Evolutionary conservation across 2,329 filamentous ascomycete genomes (phyloP), one percentile per base, ranked within the genome.

Genomic region (Exophiala sideris): DNA sequence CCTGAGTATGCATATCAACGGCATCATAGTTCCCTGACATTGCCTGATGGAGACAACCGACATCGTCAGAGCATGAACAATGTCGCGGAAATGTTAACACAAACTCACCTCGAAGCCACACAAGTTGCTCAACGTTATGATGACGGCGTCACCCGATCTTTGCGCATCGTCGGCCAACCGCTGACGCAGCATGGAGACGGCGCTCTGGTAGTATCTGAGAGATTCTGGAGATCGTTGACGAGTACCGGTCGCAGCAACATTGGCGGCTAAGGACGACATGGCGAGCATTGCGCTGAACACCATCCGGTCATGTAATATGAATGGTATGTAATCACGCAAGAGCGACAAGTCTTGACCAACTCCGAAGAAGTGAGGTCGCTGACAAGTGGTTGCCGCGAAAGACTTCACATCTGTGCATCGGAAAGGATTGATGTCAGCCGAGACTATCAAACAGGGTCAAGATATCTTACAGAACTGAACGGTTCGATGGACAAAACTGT

Each of bases 1-100:
- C 54, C n/a, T 40, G 48, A 6, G 54, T 56, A 29, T 56, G 54
- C 54, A 56, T 52, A 14, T 56, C 54, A n/a, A 56, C 48, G 2
- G 39, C 54, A 24, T 52, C 54, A 40, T 52, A 56, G 44, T 52
- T 56, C 21, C 48, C 48, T 33, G 54, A 52, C 45, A 56, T 41
- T 10, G 54, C 49, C 54, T 56, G 16, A 10, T 36, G 16, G 20
- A 40, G 46, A 32, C 42, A 39, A 18, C 21, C 4, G 21, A n/a
- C 41, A 20, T 8, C 16, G 29, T 18, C 34, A 38, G 14, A 29
- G 24, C n/a, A 8, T 38, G 34, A 33, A 9, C 11, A 12, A 16
- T 16, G 11, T 40, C 21, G 21, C 11, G 12, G 41, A 33, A 29
- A 29, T 5, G 24, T 5, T 5, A 33, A 20, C 20, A 20, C 35